Evolutionary conservation across 176 grass and related monocot species (phyloP), one percentile per base, ranked within the genome.

Genomic region (Raddia distichophylla): DNA sequence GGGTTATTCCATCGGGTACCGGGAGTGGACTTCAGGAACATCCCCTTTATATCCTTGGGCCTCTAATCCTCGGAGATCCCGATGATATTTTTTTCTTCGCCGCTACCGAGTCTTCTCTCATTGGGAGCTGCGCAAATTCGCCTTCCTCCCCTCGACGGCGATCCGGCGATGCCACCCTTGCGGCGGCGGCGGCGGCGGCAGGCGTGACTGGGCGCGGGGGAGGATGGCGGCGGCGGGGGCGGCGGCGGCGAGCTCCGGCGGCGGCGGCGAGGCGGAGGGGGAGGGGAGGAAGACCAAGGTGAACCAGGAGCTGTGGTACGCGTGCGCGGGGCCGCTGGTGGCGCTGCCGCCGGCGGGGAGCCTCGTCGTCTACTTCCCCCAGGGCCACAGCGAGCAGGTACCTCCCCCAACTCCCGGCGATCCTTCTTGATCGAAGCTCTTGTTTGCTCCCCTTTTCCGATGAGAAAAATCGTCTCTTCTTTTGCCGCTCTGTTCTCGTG

Each of bases 221-320:
- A 0, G 4, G 4, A 19, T 15, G 45, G 5, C 35, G 32, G 52
- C 20, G 20, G 13, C 46, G 11, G 19, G 64, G 80, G 37, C 49
- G 35, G 77, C 49, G 63, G 42, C 80, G 79, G 73, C 51, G 63
- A 67, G 80, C 84, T 76, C 65, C 18, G 76, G 59, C 34, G 86
- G 56, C 19, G 82, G 67, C 3, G 83, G 27, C 70, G 84, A 69
- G 19, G 87, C 18, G 35, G 77, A n/a, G 54, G 75, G 56, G 58
- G 71, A 62, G 11, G 15, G 13, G 75, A 80, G 71, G 61, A 69
- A 44, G 81, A 67, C 45, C 37, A 88, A 66, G 76, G 54, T 94
- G 75, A 94, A 94, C 84, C 58, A 91, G 87, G 93, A 94, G 78
- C 74, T 94, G 64, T 94, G 93, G 93, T 80, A 92, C 90, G 90